A percentile compares a stretch with the other conserved stretches of the same genome.
phyloP scores from a whole-genome alignment of 73 alveolate genomes.

The Stentor roeselii region DNA sequence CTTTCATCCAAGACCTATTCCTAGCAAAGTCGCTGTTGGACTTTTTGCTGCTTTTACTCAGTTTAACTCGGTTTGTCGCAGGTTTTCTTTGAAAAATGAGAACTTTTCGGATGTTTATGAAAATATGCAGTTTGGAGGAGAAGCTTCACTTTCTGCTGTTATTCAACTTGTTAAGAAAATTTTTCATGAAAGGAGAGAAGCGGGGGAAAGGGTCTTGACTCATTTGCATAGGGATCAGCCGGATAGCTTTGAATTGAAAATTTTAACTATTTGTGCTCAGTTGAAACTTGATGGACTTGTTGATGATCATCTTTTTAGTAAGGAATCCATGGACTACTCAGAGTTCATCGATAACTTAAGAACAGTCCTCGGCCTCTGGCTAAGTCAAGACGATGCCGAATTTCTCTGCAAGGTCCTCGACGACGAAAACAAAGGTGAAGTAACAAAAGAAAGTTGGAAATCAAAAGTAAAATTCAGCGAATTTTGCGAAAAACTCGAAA shows the following conservation, averaged over 20 bases:
- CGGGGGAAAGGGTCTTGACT: background rate
- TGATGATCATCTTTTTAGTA: background rate
- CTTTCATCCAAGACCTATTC: constrained; percentile 24
- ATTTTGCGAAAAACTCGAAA: background rate
- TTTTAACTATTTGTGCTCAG: background rate
- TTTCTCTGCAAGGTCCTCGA: background rate
- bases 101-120: background rate
- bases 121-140: constrained; percentile 8
- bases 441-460: background rate
- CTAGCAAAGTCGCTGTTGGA: background rate
- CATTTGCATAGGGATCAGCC: background rate
- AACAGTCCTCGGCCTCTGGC: background rate
- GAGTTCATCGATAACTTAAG: background rate
- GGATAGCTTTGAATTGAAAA: background rate
- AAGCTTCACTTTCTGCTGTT: background rate
- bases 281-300: background rate
- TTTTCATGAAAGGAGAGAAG: background rate
- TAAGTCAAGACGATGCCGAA: constrained; percentile 21
- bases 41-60: background rate
- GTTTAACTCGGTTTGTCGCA: background rate
- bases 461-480: background rate
- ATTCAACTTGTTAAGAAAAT: background rate
- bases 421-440: background rate
- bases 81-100: background rate
- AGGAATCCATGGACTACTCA: background rate